These are phyloP conservation scores for Penicillium aurantiogriseum DNA, from an alignment of 2,329 filamentous ascomycete genomes.

Conservation along the genomic window DNA sequence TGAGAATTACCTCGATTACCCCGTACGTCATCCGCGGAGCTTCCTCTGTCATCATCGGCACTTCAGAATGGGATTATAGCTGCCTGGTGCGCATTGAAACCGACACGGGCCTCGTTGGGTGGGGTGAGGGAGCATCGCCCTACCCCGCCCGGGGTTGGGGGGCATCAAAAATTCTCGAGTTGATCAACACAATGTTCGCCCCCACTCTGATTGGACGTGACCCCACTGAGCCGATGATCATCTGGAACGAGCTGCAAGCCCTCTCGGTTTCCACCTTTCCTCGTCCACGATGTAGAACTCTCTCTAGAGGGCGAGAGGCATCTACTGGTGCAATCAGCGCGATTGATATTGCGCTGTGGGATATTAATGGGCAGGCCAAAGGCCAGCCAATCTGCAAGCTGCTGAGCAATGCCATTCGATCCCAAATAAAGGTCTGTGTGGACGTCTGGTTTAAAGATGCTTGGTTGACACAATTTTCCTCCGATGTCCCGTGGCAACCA, in stretches of 20 bases:
- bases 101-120: background rate
- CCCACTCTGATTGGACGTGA: background rate
- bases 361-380: background rate
- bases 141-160: rapidly evolving
- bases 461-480: background rate
- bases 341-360: background rate
- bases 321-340: background rate
- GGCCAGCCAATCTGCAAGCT: background rate
- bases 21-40: background rate
- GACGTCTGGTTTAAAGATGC: rapidly evolving
- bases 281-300: rapidly evolving
- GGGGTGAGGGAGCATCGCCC: background rate
- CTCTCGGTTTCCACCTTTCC: background rate
- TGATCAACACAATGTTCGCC: too few species aligned
- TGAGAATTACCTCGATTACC: background rate
- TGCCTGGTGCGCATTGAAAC: background rate
- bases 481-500: background rate
- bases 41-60: rapidly evolving
- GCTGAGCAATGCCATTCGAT: background rate
- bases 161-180: background rate
- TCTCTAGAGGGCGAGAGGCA: background rate
- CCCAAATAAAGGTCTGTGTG: background rate
- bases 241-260: background rate
- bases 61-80: background rate
- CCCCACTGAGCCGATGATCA: background rate